phyloP scores from a whole-genome alignment of 192 early-diverging fungal species.

The Chytriomyces confervae region DNA sequence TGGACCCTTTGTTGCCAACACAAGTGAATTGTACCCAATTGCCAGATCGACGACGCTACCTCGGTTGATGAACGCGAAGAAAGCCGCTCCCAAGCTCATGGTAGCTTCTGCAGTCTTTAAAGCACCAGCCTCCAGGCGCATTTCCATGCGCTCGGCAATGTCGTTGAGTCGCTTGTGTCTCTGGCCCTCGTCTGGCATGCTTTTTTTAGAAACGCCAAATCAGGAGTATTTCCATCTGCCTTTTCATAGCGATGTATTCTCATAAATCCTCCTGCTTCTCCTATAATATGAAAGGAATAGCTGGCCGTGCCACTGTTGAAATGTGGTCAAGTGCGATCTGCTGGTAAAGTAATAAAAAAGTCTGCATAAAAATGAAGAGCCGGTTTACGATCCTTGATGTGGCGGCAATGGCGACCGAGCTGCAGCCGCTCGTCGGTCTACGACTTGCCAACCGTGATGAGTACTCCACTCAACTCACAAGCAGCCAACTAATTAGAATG shows the following conservation, averaged over 20 bases:
- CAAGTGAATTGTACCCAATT: not conserved
- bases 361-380: constrained; percentile 49
- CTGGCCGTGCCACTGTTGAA: no score
- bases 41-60: not conserved
- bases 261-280: no score
- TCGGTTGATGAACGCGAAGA: constrained; percentile 6
- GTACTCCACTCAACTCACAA: not conserved
- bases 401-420: constrained; percentile 76
- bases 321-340: no score
- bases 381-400: constrained; percentile 91
- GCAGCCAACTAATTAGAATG: not conserved
- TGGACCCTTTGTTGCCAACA: not conserved
- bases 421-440: constrained; percentile 76
- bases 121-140: not conserved
- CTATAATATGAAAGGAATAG: no score
- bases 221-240: no score
- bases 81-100: not conserved
- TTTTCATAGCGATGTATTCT: no score
- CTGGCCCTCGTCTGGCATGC: not conserved
- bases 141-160: not conserved
- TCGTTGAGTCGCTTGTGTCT: not conserved
- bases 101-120: not conserved
- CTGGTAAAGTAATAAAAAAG: not conserved
- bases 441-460: constrained; percentile 78
- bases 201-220: no score